phyloP scores from a whole-genome alignment of 441 rosid genomes.

The Pelargonium citronellum region DNA sequence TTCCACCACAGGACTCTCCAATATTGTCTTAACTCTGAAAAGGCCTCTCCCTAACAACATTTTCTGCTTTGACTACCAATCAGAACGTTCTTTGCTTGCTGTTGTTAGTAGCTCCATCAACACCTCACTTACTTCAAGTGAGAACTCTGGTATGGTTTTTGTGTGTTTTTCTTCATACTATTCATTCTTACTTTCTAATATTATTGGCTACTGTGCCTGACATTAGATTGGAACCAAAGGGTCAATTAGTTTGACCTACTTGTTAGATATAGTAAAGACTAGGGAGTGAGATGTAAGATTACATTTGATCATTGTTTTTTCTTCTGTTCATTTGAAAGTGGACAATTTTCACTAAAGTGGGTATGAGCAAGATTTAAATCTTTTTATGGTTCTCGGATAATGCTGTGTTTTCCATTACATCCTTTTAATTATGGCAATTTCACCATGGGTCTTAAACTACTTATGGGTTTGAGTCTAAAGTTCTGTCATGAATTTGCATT shows the following conservation, averaged over 20 bases:
- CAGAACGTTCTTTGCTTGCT: conserved; percentile 52
- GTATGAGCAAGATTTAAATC: not conserved
- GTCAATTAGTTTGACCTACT: not conserved
- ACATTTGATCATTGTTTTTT: not conserved
- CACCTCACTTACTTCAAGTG: conserved; percentile 32
- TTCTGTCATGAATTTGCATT: not conserved
- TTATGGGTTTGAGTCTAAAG: not conserved
- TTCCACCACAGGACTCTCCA: conserved; percentile 38
- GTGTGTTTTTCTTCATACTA: conserved; percentile 4
- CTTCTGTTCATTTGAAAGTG: conserved; percentile 3
- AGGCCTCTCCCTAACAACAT: conserved; percentile 58
- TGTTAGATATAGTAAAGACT: not conserved
- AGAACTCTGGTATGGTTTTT: conserved; percentile 52
- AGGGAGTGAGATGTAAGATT: not conserved
- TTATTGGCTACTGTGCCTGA: not conserved
- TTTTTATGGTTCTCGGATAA: not conserved
- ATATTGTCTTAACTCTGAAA: conserved; percentile 33
- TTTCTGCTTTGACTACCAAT: conserved; percentile 71
- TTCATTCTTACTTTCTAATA: conserved; percentile 17
- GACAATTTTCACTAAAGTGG: not conserved
- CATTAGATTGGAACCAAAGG: conserved; percentile 13
- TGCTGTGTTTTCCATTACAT: not conserved
- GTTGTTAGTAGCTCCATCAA: conserved; percentile 48
- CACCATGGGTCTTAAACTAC: not conserved
- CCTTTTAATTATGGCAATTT: not conserved